These are phyloP conservation scores for Naganishia friedmannii DNA, from an alignment of 768 basidiomycete genomes.

Conservation along the genomic window DNA sequence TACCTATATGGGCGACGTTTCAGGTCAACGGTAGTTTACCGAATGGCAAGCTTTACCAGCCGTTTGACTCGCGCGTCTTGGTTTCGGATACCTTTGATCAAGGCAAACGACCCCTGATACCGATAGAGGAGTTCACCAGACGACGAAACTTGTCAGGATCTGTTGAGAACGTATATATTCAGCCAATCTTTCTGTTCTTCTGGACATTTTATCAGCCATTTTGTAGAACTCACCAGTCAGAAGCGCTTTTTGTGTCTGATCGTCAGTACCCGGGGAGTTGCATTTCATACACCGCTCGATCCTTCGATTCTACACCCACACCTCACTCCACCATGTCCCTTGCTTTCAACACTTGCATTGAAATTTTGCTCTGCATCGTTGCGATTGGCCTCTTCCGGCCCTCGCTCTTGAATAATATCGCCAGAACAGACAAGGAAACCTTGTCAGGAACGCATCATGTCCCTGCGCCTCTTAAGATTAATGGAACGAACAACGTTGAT, in stretches of 20 bases:
- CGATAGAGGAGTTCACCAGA: not conserved
- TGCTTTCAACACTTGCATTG: not conserved
- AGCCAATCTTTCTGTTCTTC: not conserved
- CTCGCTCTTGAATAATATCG: not conserved
- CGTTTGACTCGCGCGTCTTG: not conserved
- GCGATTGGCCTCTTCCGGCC: not conserved
- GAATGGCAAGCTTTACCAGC: not conserved
- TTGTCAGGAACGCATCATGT: not conserved
- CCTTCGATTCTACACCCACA: no score
- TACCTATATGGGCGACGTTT: not conserved
- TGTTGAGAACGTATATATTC: not conserved
- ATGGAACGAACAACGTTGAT: not conserved
- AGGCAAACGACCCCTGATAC: not conserved
- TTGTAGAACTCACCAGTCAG: no score
- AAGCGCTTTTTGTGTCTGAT: not conserved
- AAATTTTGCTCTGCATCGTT: not conserved
- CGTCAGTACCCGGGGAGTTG: not conserved
- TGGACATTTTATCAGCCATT: no score
- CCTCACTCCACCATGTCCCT: not conserved
- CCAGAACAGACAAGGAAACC: not conserved
- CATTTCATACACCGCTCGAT: not conserved
- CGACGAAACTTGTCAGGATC: not conserved
- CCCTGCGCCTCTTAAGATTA: not conserved
- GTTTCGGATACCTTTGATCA: slow-evolving; percentile 1
- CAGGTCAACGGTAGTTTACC: not conserved